These are phyloP conservation scores for Vinca minor DNA, from an alignment of 257 asterid species.

Conservation along the genomic window DNA sequence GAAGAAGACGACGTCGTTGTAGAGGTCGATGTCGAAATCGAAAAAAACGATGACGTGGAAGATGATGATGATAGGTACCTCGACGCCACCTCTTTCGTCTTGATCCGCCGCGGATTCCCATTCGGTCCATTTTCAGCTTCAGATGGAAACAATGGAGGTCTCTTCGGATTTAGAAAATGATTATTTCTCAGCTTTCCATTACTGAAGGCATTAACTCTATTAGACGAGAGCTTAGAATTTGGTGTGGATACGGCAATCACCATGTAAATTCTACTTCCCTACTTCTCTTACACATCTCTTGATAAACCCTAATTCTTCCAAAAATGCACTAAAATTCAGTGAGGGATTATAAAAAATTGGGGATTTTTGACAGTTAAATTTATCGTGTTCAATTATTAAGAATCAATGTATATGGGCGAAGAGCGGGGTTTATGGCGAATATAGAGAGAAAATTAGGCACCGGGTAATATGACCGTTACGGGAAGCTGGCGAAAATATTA, in stretches of 20 bases:
- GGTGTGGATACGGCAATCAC: constrained; percentile 53
- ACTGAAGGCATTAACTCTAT: constrained; percentile 1
- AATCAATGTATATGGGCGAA: constrained; percentile 10
- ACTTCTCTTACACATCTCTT: constrained; percentile 39
- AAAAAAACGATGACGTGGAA: constrained; percentile 46
- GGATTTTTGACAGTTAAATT: constrained; percentile 7
- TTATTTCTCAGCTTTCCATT: constrained; percentile 10
- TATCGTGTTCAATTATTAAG: neutral
- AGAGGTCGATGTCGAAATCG: constrained; percentile 46
- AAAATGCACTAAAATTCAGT: constrained; percentile 13
- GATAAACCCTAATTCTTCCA: constrained; percentile 22
- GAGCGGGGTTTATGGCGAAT: constrained; percentile 16
- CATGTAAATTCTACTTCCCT: constrained; percentile 37
- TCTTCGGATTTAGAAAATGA: constrained; percentile 27
- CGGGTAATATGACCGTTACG: constrained; percentile 43
- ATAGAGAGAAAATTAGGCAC: constrained; percentile 22
- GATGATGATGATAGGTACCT: constrained; percentile 64
- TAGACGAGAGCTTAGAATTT: constrained; percentile 40
- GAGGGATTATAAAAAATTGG: constrained; percentile 11
- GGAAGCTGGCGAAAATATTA: constrained; percentile 25
- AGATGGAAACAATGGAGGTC: constrained; percentile 59
- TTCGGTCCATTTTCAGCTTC: constrained; percentile 50
- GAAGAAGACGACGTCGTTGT: constrained; percentile 50
- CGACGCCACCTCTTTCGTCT: constrained; percentile 48
- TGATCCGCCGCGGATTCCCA: constrained; percentile 36